These are phyloP conservation scores for Nigrospora osmanthi DNA, from an alignment of 2,329 filamentous ascomycete genomes.

Conservation along the genomic window DNA sequence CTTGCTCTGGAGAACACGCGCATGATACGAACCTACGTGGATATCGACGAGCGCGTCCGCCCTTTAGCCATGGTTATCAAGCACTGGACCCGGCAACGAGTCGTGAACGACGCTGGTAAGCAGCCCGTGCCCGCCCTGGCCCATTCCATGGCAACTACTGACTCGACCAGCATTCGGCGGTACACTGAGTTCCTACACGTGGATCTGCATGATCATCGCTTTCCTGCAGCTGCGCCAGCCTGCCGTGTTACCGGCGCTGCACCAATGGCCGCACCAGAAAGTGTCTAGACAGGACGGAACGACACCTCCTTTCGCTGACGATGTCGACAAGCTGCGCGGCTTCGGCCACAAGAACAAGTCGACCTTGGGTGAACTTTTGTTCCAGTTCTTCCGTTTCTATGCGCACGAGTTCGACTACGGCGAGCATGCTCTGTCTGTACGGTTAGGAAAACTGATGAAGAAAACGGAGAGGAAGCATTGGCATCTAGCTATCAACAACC, in stretches of 20 bases:
- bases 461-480: conserved; percentile 78
- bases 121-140: conserved; percentile 6
- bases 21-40: conserved; percentile 96
- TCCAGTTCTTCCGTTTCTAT: conserved; percentile 92
- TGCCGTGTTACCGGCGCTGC: conserved; percentile 77
- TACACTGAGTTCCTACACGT: conserved; percentile 95
- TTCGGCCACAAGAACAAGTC: conserved; percentile 78
- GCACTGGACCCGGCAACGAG: conserved; percentile 87
- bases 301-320: conserved; percentile 76
- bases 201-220: conserved; percentile 97
- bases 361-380: conserved; percentile 76
- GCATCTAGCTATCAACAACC: conserved; percentile 72
- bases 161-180: conserved; percentile 67
- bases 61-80: conserved; percentile 96
- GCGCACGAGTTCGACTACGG: conserved; percentile 90
- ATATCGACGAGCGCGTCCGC: conserved; percentile 83
- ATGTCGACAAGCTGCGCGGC: conserved; percentile 64
- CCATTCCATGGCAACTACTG: neutral
- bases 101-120: conserved; percentile 94
- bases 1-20: conserved; percentile 90
- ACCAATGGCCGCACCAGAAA: conserved; percentile 61
- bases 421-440: conserved; percentile 74
- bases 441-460: conserved; percentile 68
- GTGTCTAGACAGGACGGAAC: conserved; percentile 55
- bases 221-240: conserved; percentile 85